Evolutionary conservation across 2,329 filamentous ascomycete genomes (phyloP), one percentile per base, ranked within the genome.

Genomic region (Thermomyces lanuginosus): DNA sequence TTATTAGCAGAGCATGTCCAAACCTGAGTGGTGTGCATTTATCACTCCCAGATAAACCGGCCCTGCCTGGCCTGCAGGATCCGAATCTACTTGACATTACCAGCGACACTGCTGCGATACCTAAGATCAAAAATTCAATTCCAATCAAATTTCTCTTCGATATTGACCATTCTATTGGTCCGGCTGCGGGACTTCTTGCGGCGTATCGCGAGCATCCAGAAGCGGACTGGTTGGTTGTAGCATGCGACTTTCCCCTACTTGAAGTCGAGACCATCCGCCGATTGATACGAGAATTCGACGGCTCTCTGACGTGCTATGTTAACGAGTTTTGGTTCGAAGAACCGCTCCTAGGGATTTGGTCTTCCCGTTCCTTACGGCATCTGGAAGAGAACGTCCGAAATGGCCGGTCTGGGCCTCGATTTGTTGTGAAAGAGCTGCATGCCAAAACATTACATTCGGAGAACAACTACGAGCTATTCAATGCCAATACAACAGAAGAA

Each of bases 331-430:
- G 46, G 2, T 40, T 36, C 16, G 36, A 34, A 24, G 48, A 56
- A 38, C 53, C 53, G 3, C 34, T 55, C 5, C 26, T 56, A n/a
- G 45, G 36, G 1, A 40, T 56, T 3, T 56, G 53, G 53, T 37
- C 42, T 3, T 41, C 48, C 1, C 33, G 43, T 11, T 49, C 48
- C 0, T 30, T 56, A 17, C 17, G 16, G 5, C 21, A 23, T 10
- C 20, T 54, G 21, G 33, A 34, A 6, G 22, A 39, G 19, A 32
- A 42, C 34, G 28, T 39, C 6, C 13, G 19, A 22, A 23, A 30
- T 16, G 37, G 31, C 9, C 34, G 26, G 11, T 23, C 23, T 2
- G 40, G 38, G 3, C 34, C 42, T 6, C 32, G 31, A 15, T 30
- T 27, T 21, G 34, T 41, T 4, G 22, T 45, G 2, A 31, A 35